Evolutionary conservation across 208 protist genomes (phyloP), one percentile per base, ranked within the genome.

Genomic region (Wallacemonas sp.): DNA sequence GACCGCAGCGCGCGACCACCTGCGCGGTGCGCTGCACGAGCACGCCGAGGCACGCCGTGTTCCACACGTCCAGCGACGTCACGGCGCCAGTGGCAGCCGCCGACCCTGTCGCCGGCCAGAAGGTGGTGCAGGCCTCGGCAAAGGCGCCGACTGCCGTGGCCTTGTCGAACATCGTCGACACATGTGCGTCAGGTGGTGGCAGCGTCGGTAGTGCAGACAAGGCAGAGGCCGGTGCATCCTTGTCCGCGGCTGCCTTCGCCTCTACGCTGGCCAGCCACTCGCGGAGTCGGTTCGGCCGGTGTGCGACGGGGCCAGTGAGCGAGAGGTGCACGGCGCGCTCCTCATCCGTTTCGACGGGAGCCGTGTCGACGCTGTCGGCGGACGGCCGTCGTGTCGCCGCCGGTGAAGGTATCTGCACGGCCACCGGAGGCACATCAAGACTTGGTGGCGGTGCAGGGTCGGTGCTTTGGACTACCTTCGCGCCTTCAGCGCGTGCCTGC

Each of bases 51-150:
- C 48, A 55, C 11, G 11, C 16, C 18, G 25, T 7, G 26, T 55
- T 55, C 48, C 48, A 55, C 20, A 55, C 23, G 4, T 55, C n/a
- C 79, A 85, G 59, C 72, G 68, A 31, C 70, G 65, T 41, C 75
- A 82, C 1, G 84, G 42, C 12, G 75, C 72, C 14, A 7, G 44
- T 18, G 44, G 20, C n/a, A n/a, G n/a, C n/a, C 36, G 36, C 14
- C 36, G 31, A 68, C 10, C 10, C 36, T 7, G 36, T 41, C 10
- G 14, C 36, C 10, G 36, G 36, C 36, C 36, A 7, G 10, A 23
- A 49, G 44, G 44, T 49, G 8, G 44, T 49, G 20, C 20, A 49
- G 44, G 44, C 44, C 20, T 14, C 36, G 14, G 36, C 36, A 7
- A 41, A 41, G 10, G 14, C 36, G 14, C 14, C 36, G 10, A 14